Conservation (phyloP, 768 basidiomycete species). For the Filobasidium floriforme region DNA sequence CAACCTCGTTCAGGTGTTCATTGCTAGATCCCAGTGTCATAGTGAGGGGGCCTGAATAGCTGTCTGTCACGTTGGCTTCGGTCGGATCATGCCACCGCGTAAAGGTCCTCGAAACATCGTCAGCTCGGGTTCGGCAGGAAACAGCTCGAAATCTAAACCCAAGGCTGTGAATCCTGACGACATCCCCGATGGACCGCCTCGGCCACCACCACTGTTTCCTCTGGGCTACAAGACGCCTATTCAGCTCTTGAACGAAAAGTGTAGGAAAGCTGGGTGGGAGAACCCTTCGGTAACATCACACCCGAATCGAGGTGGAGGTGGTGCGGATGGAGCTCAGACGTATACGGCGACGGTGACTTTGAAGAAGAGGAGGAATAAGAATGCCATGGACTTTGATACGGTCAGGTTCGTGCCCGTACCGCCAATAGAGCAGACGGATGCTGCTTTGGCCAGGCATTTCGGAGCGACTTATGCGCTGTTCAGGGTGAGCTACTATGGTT, state of each 20-base stretch:
- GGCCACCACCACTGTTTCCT: slow-evolving; percentile 60
- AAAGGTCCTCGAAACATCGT: slow-evolving; percentile 64
- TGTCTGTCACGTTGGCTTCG: too few relatives aligned
- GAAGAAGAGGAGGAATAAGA: slow-evolving; percentile 62
- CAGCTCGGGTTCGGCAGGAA: slow-evolving; percentile 83
- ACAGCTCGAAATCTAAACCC: slow-evolving; percentile 58
- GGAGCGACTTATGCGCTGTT: slow-evolving; percentile 80
- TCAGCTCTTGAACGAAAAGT: slow-evolving; percentile 74
- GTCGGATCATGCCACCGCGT: slow-evolving; percentile 38
- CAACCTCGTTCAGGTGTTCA: too few relatives aligned
- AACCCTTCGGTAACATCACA: slow-evolving; percentile 60
- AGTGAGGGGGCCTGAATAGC: too few relatives aligned
- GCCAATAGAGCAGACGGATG: slow-evolving; percentile 58
- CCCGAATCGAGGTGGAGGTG: slow-evolving; percentile 25
- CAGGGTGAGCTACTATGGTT: slow-evolving; percentile 66
- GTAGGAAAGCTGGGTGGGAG: slow-evolving; percentile 85
- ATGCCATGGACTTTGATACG: slow-evolving; percentile 55
- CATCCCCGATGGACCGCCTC: slow-evolving; percentile 30
- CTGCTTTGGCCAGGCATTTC: slow-evolving; percentile 81
- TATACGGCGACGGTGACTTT: slow-evolving; percentile 62
- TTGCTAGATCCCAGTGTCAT: too few relatives aligned
- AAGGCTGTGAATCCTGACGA: slow-evolving; percentile 6
- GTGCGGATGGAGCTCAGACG: slow-evolving; percentile 25
- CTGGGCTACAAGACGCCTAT: slow-evolving; percentile 77
- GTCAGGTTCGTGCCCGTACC: slow-evolving; percentile 70